These are phyloP conservation scores for Massospora cicadina DNA, from an alignment of 371 early-diverging fungal species.

Conservation along the genomic window DNA sequence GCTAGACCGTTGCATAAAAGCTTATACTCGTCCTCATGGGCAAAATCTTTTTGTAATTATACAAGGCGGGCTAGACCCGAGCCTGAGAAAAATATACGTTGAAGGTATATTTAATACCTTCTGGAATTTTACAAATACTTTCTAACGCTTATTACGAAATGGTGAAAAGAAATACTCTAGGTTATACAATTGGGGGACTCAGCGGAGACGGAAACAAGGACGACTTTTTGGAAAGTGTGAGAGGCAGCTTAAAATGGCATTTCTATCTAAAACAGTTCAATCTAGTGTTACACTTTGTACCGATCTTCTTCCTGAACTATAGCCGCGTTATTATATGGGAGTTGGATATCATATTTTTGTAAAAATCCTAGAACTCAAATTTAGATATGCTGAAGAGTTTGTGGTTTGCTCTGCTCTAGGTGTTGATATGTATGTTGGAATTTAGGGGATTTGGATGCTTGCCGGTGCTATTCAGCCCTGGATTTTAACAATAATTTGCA, in stretches of 20 bases:
- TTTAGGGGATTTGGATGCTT: too few species aligned
- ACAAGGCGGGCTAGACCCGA: constrained; percentile 75
- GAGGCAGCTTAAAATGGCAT: too few species aligned
- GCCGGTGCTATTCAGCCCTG: too few species aligned
- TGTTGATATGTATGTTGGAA: constrained; percentile 94
- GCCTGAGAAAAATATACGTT: constrained; percentile 56
- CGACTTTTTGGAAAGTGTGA: constrained; percentile 70
- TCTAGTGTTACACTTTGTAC: constrained; percentile 58
- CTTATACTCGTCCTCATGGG: constrained; percentile 46
- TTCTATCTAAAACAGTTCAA: too few species aligned
- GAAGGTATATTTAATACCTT: constrained; percentile 22
- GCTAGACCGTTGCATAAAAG: constrained; percentile 78
- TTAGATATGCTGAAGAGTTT: constrained; percentile 83
- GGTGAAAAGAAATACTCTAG: constrained; percentile 71
- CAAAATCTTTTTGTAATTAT: constrained; percentile 93
- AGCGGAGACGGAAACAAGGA: constrained; percentile 93
- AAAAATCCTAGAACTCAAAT: background rate
- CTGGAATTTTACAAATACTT: background rate
- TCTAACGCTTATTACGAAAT: constrained; percentile 32
- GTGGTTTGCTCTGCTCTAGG: constrained; percentile 88
- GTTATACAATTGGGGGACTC: constrained; percentile 90
- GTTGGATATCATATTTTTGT: constrained; percentile 44
- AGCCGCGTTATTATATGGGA: constrained; percentile 96
- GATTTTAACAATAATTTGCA: too few species aligned
- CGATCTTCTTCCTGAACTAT: constrained; percentile 60